These are phyloP conservation scores for Areca catechu DNA, from an alignment of 176 grass and related monocot genomes.

Conservation along the genomic window DNA sequence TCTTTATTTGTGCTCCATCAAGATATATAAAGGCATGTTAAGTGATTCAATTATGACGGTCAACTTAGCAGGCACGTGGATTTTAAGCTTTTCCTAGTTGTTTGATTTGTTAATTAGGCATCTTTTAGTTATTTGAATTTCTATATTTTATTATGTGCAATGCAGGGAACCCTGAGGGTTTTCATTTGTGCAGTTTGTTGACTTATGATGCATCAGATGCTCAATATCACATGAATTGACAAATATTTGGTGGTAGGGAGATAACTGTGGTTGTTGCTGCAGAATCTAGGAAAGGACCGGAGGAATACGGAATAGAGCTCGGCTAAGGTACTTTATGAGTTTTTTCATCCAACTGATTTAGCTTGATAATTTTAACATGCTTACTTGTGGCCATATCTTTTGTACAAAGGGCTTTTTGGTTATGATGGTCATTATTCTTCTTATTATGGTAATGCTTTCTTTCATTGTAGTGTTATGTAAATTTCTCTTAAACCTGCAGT, in stretches of 20 bases:
- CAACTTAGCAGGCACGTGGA: conserved; percentile 14
- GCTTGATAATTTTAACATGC: conserved; percentile 3
- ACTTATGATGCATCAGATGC: too few species aligned
- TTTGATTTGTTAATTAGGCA: too few species aligned
- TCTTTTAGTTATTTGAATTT: too few species aligned
- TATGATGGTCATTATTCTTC: conserved; percentile 60
- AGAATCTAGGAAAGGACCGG: too few species aligned
- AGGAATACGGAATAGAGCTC: conserved; percentile 63
- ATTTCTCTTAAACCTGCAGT: neutral
- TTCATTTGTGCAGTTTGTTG: too few species aligned
- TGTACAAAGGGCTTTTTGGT: conserved; percentile 59
- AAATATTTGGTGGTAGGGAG: too few species aligned
- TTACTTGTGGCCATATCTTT: neutral
- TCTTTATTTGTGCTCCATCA: conserved; percentile 39
- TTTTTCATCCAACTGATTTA: neutral
- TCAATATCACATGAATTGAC: too few species aligned
- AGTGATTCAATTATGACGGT: conserved; percentile 32
- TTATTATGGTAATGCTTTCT: conserved; percentile 48
- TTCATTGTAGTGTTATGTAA: neutral
- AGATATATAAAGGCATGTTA: conserved; percentile 34
- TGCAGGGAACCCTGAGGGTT: too few species aligned
- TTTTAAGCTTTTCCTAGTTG: too few species aligned
- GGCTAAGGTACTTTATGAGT: too few species aligned
- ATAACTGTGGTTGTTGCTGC: too few species aligned
- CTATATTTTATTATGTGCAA: too few species aligned